Percentiles rank a stretch among this genome's conserved stretches.
Evolutionary conservation across 768 basidiomycete species (phyloP).

Genomic region (Symmetrospora coprosmae): DNA sequence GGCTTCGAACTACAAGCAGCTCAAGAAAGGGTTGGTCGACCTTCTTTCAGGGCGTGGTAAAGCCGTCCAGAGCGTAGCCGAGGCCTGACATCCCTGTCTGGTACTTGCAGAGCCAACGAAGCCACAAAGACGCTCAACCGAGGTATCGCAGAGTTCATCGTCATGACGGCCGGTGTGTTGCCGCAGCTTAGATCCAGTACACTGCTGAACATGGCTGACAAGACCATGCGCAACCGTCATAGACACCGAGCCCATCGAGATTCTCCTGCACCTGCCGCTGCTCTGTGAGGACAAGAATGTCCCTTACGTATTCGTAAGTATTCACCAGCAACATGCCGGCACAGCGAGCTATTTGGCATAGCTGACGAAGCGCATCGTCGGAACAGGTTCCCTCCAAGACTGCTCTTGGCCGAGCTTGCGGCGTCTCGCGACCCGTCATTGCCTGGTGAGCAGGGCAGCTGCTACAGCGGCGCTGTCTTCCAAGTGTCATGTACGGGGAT

Average conservation of each 20-base stretch:
- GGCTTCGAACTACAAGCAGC: constrained; percentile 90
- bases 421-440: constrained; percentile 87
- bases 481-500: no score
- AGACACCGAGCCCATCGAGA: constrained; percentile 94
- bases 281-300: constrained; percentile 92
- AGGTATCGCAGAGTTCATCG: constrained; percentile 93
- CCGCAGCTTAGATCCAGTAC: background rate
- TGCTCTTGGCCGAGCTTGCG: constrained; percentile 86
- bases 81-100: background rate
- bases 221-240: constrained; percentile 35
- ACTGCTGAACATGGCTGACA: background rate
- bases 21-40: constrained; percentile 33
- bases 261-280: constrained; percentile 87
- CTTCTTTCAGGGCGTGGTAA: background rate
- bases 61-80: background rate
- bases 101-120: constrained; percentile 97
- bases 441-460: constrained; percentile 40
- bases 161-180: constrained; percentile 52
- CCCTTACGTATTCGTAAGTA: constrained; percentile 15
- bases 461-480: no score
- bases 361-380: constrained; percentile 59
- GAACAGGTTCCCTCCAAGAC: constrained; percentile 90
- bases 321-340: background rate
- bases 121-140: constrained; percentile 87
- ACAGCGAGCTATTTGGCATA: background rate